A percentile compares a stretch with the other conserved stretches of the same genome.
Evolutionary conservation across 345 rosid species (phyloP).

Genomic region (Sisymbrium irio): DNA sequence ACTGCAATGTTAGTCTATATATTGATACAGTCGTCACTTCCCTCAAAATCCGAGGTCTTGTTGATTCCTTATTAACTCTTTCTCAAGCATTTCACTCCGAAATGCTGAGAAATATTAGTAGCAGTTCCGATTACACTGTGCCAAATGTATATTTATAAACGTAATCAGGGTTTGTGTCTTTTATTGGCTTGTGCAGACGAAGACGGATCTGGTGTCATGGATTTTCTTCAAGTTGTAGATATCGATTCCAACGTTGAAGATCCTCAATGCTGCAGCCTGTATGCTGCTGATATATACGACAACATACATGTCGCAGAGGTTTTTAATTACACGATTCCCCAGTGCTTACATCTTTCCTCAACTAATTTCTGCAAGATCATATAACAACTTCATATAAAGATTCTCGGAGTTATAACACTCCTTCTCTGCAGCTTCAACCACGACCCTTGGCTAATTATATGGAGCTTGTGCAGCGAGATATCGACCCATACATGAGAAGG

Average conservation of each 20-base stretch:
- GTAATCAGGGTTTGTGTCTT: constrained; percentile 4
- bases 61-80: background rate
- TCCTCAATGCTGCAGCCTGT: constrained; percentile 70
- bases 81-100: background rate
- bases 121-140: background rate
- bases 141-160: background rate
- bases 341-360: constrained; percentile 21
- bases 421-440: constrained; percentile 57
- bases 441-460: constrained; percentile 74
- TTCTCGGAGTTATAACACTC: background rate
- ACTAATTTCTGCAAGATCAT: background rate
- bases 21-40: background rate
- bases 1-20: constrained; percentile 23
- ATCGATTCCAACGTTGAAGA: constrained; percentile 68
- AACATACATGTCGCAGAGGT: constrained; percentile 73
- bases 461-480: constrained; percentile 71
- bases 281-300: constrained; percentile 71
- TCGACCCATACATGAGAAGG: constrained; percentile 71
- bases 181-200: constrained; percentile 48
- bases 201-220: constrained; percentile 33
- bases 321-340: constrained; percentile 26
- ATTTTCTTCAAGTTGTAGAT: constrained; percentile 45
- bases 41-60: background rate
- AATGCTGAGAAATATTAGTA: background rate
- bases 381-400: background rate